Evolutionary conservation across 2,329 filamentous ascomycete genomes (phyloP), one percentile per base, ranked within the genome.

Genomic region (Pseudogymnoascus sp.): DNA sequence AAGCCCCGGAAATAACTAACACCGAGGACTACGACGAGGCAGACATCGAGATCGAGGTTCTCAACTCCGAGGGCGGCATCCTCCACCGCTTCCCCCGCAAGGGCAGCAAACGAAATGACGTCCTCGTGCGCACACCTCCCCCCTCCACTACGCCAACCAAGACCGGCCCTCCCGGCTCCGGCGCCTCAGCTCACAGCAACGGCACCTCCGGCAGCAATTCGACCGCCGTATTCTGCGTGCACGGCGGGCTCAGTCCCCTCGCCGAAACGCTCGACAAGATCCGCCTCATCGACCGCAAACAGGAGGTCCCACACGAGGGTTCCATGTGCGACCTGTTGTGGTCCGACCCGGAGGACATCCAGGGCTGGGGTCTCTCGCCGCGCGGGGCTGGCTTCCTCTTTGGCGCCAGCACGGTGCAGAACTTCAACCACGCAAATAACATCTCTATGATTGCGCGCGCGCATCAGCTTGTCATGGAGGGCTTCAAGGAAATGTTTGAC

Each of bases 401-500:
- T 69, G 95, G 95, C 61, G 88, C 90, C 3, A 93, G 97, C 73
- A 97, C 97, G 64, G 93, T 97, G 71, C 96, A 95, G 71, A 87
- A 87, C 68, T 99, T 99, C 79, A 99, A 97, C 77, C 88, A 97
- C 76, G 85, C 87, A 64, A 99, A 99, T 75, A 91, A 96, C 72
- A 83, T 99, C 28, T 91, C 88, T 21, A 82, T 99, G 62, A 95
- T 99, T 68, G 95, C 93, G 17, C 86, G 95, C 63, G 95, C 95
- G 0, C 95, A 99, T 74, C 95, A 99, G 76, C 86, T 99, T 21
- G 95, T 99, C 68, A 99, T 97, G 95, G 95, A 99, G 75, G 95
- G 95, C 0, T 99, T 97, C 77, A 97, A 97, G 78, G 95, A 97
- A 75, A 97, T 97, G 93, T 99, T 97, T 72, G 91, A 96, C 73